These are phyloP conservation scores for Angophora floribunda DNA, from an alignment of 345 rosid species.

Conservation along the genomic window DNA sequence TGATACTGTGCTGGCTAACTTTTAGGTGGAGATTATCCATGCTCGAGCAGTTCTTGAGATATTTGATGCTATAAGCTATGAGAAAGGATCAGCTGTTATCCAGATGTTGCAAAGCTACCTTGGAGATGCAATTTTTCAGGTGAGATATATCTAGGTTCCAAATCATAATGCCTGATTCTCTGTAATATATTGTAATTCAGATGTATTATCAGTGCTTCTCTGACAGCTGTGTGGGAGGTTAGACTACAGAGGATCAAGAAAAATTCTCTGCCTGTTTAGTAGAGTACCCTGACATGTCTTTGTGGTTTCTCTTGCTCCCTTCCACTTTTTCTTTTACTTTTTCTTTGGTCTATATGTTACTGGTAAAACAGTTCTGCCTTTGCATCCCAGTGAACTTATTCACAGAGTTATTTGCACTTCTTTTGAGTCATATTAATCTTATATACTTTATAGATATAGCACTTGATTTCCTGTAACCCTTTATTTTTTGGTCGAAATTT, in stretches of 20 bases:
- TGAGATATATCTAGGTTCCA: background rate
- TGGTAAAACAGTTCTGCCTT: background rate
- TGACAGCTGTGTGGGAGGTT: background rate
- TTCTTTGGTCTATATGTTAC: background rate
- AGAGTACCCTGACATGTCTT: background rate
- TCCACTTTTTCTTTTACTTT: background rate
- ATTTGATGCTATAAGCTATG: slow-evolving; percentile 26
- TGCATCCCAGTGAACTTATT: background rate
- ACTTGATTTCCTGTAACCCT: background rate
- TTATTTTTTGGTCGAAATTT: background rate
- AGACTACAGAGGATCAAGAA: background rate
- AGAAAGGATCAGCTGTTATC: slow-evolving; percentile 33
- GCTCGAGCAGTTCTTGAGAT: slow-evolving; percentile 14
- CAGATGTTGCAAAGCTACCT: slow-evolving; percentile 30
- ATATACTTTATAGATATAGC: background rate
- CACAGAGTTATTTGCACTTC: background rate
- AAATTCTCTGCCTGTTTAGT: background rate
- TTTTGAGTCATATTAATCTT: background rate
- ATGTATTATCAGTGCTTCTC: background rate
- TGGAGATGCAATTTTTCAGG: slow-evolving; percentile 28
- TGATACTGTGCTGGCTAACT: background rate
- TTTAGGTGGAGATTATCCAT: slow-evolving; percentile 19
- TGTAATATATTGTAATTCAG: background rate
- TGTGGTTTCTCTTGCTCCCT: background rate
- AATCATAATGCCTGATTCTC: background rate